Percentiles rank a stretch among this genome's conserved stretches.
Conservation (phyloP, 2,329 filamentous ascomycete genomes). For the Clonostachys solani region DNA sequence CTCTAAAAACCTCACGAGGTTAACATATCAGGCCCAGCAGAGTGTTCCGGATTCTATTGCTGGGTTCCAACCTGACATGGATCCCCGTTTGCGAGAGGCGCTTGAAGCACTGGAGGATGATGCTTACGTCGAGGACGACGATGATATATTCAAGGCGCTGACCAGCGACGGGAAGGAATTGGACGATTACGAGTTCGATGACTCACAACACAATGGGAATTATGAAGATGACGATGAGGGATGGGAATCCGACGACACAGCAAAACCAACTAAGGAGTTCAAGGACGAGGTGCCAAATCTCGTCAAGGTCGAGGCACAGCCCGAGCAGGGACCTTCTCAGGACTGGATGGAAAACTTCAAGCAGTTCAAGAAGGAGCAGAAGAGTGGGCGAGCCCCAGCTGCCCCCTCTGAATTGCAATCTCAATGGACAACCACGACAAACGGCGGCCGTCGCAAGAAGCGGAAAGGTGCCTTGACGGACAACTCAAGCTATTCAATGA, state of each 20-base stretch:
- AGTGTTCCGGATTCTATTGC: conserved; percentile 86
- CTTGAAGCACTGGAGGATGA: conserved; percentile 94
- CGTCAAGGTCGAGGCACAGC: conserved; percentile 36
- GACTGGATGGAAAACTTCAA: conserved; percentile 92
- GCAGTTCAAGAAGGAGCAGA: conserved; percentile 85
- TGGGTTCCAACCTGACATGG: conserved; percentile 97
- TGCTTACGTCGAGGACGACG: conserved; percentile 82
- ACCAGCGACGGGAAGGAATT: conserved; percentile 68
- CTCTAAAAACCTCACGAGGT: conserved; percentile 71
- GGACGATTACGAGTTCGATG: conserved; percentile 76
- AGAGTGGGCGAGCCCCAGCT: conserved; percentile 32
- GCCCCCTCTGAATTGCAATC: conserved; percentile 64
- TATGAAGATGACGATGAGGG: conserved; percentile 67
- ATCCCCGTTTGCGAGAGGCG: conserved; percentile 84
- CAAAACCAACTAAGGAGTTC: conserved; percentile 64
- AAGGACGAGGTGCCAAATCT: conserved; percentile 43
- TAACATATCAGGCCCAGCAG: conserved; percentile 89
- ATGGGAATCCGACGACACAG: conserved; percentile 93
- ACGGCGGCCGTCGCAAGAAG: conserved; percentile 84
- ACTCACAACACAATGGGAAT: conserved; percentile 50
- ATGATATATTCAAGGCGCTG: conserved; percentile 78
- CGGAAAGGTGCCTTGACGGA: conserved; percentile 90
- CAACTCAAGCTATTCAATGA: conserved; percentile 87
- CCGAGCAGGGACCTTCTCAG: conserved; percentile 62
- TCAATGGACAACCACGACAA: conserved; percentile 70